Evolutionary conservation across 2,329 filamentous ascomycete species (phyloP), one percentile per base, ranked within the genome.

Genomic region (Parastagonospora nodorum): DNA sequence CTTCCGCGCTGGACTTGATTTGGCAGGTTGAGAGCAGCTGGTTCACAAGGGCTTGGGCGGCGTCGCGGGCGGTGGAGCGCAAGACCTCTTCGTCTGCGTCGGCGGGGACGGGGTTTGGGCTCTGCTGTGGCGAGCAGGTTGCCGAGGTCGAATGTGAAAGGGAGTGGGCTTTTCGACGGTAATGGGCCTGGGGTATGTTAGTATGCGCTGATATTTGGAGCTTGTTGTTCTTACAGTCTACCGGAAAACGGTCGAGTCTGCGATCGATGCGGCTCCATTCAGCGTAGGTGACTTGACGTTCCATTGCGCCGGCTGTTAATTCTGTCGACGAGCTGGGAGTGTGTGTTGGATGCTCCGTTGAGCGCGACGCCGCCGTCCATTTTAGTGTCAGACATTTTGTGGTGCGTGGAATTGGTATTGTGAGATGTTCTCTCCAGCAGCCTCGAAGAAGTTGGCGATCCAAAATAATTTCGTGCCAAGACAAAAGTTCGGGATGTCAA

Each of bases 41-140:
- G 82, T 96, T 96, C 74, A 99, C 86, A 51, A 99, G 86, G 28
- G 85, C 87, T 78, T 99, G 94, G 10, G 92, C 90, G 75, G 90
- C 92, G 75, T 96, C 91, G 67, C 92, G 90, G 48, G 94, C 92
- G 16, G 87, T 85, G 35, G 83, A 78, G 55, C 87, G 82, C 53
- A 97, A 86, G 50, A 84, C 83, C 27, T 80, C 78, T 74, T 96
- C 90, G 53, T 75, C 75, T 43, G 74, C 75, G 63, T 83, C 76
- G 56, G 86, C 76, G 42, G 82, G 77, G 44, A 94, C 79, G 2
- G 93, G 90, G 77, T 97, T 97, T 33, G 92, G 84, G 77, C 97
- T 94, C 69, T 87, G n/a, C n/a, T n/a, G n/a, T 87, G 74, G 86
- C 88, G 70, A 95, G 83, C 46, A 97, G 87, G 71, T 95, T 86